phyloP scores from a whole-genome alignment of 2,329 filamentous ascomycete genomes.

The Cryoendolithus antarcticus region DNA sequence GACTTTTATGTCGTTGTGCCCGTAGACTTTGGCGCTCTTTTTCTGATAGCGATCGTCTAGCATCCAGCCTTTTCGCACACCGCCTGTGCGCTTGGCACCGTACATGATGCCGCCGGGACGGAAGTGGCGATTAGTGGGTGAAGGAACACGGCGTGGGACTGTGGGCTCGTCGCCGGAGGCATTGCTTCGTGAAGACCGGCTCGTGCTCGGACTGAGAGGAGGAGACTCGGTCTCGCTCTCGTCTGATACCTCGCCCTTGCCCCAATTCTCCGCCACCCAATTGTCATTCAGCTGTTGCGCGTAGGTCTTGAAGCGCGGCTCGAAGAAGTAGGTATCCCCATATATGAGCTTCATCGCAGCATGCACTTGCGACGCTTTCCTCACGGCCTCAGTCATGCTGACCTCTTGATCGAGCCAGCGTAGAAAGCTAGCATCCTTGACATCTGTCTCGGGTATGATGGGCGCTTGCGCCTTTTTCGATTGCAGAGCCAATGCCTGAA shows the following conservation, averaged over 20 bases:
- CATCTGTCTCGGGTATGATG: background rate
- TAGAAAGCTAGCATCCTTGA: conserved; percentile 7
- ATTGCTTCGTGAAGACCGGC: background rate
- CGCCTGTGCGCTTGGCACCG: conserved; percentile 8
- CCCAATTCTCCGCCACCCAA: conserved; percentile 13
- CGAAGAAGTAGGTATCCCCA: conserved; percentile 7
- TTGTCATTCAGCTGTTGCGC: conserved; percentile 9
- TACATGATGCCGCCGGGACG: conserved; percentile 17
- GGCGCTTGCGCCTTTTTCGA: background rate
- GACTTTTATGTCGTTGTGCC: conserved; percentile 14
- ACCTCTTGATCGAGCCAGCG: conserved; percentile 9
- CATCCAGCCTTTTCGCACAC: conserved; percentile 4
- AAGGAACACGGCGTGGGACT: conserved; percentile 1
- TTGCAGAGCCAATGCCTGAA: background rate
- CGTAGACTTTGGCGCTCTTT: conserved; percentile 10
- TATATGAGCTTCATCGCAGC: conserved; percentile 8
- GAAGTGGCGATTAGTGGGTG: conserved; percentile 14
- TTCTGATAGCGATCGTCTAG: conserved; percentile 6
- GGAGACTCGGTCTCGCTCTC: conserved; percentile 1
- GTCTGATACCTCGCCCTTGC: conserved; percentile 3
- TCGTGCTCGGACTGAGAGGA: background rate
- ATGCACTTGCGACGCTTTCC: conserved; percentile 7
- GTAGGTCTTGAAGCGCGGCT: conserved; percentile 2
- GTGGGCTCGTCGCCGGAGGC: background rate
- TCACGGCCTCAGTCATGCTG: conserved; percentile 10